Percentiles rank a stretch among this genome's conserved stretches.
phyloP scores from a whole-genome alignment of 164 flowering plant species.

The Euptelea pleiosperma region DNA sequence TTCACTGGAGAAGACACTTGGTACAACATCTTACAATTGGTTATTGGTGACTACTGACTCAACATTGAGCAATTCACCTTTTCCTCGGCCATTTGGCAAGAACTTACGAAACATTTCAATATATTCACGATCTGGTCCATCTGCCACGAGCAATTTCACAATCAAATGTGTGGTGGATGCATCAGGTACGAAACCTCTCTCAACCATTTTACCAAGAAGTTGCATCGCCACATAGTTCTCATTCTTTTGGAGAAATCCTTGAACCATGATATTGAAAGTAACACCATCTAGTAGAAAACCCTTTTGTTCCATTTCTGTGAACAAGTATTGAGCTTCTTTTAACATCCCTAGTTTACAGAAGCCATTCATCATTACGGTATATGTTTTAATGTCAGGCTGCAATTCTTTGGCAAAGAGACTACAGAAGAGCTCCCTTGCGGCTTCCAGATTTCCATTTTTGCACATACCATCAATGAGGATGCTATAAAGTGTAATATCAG shows the following conservation, averaged over 20 bases:
- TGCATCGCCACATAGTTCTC: background rate
- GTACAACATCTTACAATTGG: no score
- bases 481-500: constrained; percentile 9
- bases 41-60: no score
- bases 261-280: no score
- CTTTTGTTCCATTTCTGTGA: constrained; percentile 18
- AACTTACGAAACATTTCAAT: no score
- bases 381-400: constrained; percentile 12
- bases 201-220: no score
- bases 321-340: no score
- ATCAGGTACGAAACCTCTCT: no score
- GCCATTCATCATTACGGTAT: constrained; percentile 14
- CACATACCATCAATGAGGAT: constrained; percentile 20
- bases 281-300: constrained; percentile 11
- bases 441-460: constrained; percentile 3
- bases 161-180: background rate
- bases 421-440: constrained; percentile 10
- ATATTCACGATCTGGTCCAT: no score
- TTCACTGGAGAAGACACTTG: no score
- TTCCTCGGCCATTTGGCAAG: no score
- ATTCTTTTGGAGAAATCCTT: constrained; percentile 6
- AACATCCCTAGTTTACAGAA: constrained; percentile 6
- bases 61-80: no score
- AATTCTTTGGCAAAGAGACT: constrained; percentile 4
- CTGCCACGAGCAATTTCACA: constrained; percentile 4